Conservation (phyloP, 2,329 filamentous ascomycete genomes). For the Aplosporella prunicola region DNA sequence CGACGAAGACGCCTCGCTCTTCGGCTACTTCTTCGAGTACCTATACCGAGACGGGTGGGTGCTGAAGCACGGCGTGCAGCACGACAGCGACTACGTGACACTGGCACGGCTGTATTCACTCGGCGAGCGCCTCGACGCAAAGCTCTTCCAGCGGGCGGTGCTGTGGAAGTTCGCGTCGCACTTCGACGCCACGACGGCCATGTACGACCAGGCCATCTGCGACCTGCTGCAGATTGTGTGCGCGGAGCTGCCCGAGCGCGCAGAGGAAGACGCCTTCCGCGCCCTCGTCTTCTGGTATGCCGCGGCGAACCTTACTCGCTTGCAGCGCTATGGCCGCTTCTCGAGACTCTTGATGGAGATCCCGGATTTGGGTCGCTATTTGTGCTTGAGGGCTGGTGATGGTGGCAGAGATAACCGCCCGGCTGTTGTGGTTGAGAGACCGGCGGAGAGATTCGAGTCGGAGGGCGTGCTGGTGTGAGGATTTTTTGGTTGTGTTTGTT, state of each 20-base stretch:
- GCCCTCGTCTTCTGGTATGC: too few species aligned
- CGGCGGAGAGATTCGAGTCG: too few species aligned
- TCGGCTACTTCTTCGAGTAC: slow-evolving; percentile 18
- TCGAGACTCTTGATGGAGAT: too few species aligned
- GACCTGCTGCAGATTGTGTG: slow-evolving; percentile 15
- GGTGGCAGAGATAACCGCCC: too few species aligned
- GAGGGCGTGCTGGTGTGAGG: too few species aligned
- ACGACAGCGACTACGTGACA: slow-evolving; percentile 15
- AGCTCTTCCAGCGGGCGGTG: slow-evolving; percentile 13
- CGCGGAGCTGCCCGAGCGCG: slow-evolving; percentile 14
- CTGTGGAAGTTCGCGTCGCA: slow-evolving; percentile 14
- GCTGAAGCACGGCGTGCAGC: slow-evolving; percentile 10
- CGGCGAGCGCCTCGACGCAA: slow-evolving; percentile 15
- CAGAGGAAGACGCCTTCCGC: too few species aligned
- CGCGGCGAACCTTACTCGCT: too few species aligned
- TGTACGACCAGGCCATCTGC: slow-evolving; percentile 14
- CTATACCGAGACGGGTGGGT: slow-evolving; percentile 16
- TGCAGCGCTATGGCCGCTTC: too few species aligned
- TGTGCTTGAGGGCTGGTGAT: too few species aligned
- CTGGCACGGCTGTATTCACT: slow-evolving; percentile 17
- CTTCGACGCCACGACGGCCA: background rate
- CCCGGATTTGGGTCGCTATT: too few species aligned
- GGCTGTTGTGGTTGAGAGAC: too few species aligned
- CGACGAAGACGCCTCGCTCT: slow-evolving; percentile 16
- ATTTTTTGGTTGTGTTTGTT: too few species aligned